Evolutionary conservation across 257 asterid genomes (phyloP).

Genomic region (Solanum arcanum): DNA sequence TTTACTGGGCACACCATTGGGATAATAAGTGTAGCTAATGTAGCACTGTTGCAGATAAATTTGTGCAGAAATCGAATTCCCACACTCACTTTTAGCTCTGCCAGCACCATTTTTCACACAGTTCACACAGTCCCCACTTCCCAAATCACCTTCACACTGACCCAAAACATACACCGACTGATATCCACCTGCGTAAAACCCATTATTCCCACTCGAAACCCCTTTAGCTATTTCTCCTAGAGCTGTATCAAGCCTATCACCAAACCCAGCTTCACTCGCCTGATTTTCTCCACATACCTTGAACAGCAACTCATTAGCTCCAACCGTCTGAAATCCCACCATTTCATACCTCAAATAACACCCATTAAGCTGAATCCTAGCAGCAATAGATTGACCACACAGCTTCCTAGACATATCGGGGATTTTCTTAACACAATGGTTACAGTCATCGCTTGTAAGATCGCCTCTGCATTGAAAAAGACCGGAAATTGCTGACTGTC

Average conservation of each 20-base stretch:
- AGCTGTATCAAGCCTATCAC: constrained; percentile 43
- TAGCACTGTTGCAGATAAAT: constrained; percentile 60
- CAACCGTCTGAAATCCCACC: constrained; percentile 36
- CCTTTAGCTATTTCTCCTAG: constrained; percentile 53
- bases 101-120: constrained; percentile 64
- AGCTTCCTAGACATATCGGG: constrained; percentile 23
- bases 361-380: constrained; percentile 52
- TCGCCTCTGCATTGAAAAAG: constrained; percentile 81
- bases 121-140: constrained; percentile 50
- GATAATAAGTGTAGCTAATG: constrained; percentile 64
- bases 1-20: constrained; percentile 50
- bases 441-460: constrained; percentile 43
- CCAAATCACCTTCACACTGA: constrained; percentile 81
- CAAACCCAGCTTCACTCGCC: constrained; percentile 58
- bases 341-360: constrained; percentile 57
- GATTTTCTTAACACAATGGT: constrained; percentile 29
- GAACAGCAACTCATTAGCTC: constrained; percentile 43
- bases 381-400: constrained; percentile 54
- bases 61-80: constrained; percentile 52
- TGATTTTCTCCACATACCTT: constrained; percentile 58
- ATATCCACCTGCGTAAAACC: constrained; percentile 62
- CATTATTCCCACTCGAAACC: constrained; percentile 22
- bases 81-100: constrained; percentile 43
- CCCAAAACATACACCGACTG: constrained; percentile 67
- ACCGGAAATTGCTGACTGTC: constrained; percentile 40